Conservation (phyloP, 768 basidiomycete species). For the Tricholoma furcatifolium region DNA sequence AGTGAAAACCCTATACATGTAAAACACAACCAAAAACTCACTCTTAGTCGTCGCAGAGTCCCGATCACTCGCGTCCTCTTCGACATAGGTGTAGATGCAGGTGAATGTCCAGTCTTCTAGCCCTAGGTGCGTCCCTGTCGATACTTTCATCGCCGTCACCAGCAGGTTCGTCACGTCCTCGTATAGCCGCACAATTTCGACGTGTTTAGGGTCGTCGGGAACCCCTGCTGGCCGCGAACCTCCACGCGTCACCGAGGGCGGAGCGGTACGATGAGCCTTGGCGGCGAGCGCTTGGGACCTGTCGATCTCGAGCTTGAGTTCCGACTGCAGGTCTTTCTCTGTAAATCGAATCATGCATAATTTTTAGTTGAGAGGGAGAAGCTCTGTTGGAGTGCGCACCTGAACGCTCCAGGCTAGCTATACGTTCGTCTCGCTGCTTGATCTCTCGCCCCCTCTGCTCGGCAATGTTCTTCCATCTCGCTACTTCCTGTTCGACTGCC, state of each 20-base stretch:
- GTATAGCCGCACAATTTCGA: slow-evolving; percentile 69
- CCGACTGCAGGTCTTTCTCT: slow-evolving; percentile 53
- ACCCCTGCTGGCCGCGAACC: slow-evolving; percentile 35
- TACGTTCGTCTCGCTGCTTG: slow-evolving; percentile 42
- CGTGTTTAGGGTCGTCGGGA: slow-evolving; percentile 55
- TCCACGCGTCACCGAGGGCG: slow-evolving; percentile 35
- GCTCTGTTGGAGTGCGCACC: slow-evolving; percentile 44
- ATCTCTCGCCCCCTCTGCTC: slow-evolving; percentile 43
- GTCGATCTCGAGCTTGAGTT: slow-evolving; percentile 66
- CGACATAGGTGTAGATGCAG: slow-evolving; percentile 64
- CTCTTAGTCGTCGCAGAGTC: slow-evolving; percentile 32
- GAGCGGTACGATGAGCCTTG: slow-evolving; percentile 37
- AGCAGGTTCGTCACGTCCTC: slow-evolving; percentile 85
- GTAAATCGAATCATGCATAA: slow-evolving; percentile 4
- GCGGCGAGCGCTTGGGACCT: slow-evolving; percentile 43
- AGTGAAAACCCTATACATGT: no score
- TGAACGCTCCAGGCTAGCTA: slow-evolving; percentile 43
- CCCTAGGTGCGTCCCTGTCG: slow-evolving; percentile 35
- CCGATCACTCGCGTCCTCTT: slow-evolving; percentile 30
- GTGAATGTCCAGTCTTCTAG: slow-evolving; percentile 60
- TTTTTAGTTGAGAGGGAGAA: neutral
- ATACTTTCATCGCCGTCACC: slow-evolving; percentile 56
- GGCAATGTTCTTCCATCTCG: slow-evolving; percentile 38
- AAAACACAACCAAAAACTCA: slow-evolving; percentile 27
- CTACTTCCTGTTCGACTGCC: slow-evolving; percentile 46